These are phyloP conservation scores for Pistacia atlantica DNA, from an alignment of 345 rosid species.

Conservation along the genomic window DNA sequence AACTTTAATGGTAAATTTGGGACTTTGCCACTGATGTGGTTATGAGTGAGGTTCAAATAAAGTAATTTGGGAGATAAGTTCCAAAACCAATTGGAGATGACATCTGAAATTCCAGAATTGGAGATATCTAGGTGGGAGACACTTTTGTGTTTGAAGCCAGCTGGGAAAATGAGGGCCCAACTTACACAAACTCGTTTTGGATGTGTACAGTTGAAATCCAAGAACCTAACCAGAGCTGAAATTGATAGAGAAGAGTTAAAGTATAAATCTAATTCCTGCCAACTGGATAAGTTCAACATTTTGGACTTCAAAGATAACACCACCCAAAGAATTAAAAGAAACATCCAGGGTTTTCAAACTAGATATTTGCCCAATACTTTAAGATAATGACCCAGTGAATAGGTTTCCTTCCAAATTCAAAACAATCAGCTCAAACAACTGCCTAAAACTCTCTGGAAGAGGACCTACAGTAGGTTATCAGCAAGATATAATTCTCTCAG, in stretches of 20 bases:
- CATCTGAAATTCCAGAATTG: neutral
- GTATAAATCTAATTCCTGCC: neutral
- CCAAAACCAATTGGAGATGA: constrained; percentile 13
- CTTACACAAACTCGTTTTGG: neutral
- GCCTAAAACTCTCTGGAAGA: neutral
- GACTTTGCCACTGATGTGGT: neutral
- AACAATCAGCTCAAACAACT: neutral
- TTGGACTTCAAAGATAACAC: constrained; percentile 15
- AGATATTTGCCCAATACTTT: neutral
- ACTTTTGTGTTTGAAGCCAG: constrained; percentile 16
- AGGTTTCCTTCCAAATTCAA: neutral
- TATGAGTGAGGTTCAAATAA: constrained; percentile 11
- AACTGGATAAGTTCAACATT: constrained; percentile 10
- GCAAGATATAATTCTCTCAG: neutral
- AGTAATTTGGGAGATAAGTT: neutral
- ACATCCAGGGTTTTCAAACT: neutral
- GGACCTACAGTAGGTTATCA: neutral
- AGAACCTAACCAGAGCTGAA: constrained; percentile 8
- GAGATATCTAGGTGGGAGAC: constrained; percentile 7
- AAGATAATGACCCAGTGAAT: constrained; percentile 5
- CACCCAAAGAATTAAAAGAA: constrained; percentile 13
- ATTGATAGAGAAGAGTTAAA: neutral
- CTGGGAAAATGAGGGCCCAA: constrained; percentile 8
- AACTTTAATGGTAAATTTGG: neutral
- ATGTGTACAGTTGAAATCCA: constrained; percentile 5